Evolutionary conservation across 306 rosid species (phyloP), one percentile per base, ranked within the genome.

Genomic region (Prunus fruticosa): DNA sequence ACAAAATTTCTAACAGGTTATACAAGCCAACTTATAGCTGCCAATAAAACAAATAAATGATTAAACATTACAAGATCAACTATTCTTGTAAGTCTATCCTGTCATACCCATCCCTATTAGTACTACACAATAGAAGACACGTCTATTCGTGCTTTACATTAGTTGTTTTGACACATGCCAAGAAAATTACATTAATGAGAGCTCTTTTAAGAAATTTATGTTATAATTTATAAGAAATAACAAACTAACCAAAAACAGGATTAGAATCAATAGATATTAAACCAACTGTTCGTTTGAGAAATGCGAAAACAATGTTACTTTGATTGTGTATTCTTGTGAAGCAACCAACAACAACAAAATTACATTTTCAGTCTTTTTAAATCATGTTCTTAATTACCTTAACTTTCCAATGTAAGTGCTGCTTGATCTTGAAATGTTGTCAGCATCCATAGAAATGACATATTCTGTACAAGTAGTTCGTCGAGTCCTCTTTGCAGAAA

Each of bases 381-480:
- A 2, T 30, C 9, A 45, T 28, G 43, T 61, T 61, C 69, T 71
- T 77, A 34, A 34, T 34, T 34, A 93, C 97, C 97, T 85, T 64
- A 93, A 84, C 81, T 93, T 93, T 71, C 97, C 97, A 52, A 93
- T 93, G 78, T 90, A 93, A n/a, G 93, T 87, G 87, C 85, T 88
- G 78, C 96, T 93, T 19, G 97, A 93, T 85, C 96, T 87, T 13
- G 96, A 90, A 75, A 90, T 90, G 81, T 87, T 87, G 82, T 86
- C 96, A 76, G 93, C 96, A 79, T 93, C 89, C 97, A 93, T 90
- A 65, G 97, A 93, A 83, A 93, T 90, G 57, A 93, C 93, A 47
- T 93, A 90, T 77, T 93, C 97, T n/a, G 97, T 93, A 84, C 85
- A 93, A 28, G 97, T 93, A 53, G 97, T 90, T 83, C 97, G 87